Evolutionary conservation across 768 basidiomycete genomes (phyloP).

Genomic region (Lyophyllum decastes): DNA sequence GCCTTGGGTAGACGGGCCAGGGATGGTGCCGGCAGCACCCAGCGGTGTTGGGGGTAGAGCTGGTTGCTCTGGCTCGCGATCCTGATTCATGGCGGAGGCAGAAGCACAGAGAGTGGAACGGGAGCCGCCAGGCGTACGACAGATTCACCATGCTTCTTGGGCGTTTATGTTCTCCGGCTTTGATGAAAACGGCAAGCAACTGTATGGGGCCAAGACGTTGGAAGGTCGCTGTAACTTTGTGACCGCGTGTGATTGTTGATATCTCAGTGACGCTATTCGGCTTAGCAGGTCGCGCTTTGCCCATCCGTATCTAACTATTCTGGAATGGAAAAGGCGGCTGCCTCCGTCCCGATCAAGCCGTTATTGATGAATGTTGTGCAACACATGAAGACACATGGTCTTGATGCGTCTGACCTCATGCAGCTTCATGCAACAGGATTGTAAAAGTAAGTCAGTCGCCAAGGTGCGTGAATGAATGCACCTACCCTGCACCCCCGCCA

Average conservation of each 20-base stretch:
- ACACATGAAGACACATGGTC: neutral
- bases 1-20: neutral
- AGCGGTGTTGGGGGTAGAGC: neutral
- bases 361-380: neutral
- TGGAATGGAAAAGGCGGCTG: neutral
- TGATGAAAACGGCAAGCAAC: neutral
- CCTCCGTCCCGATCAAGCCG: neutral
- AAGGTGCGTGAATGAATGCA: neutral
- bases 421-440: neutral
- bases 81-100: constrained; percentile 8
- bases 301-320: neutral
- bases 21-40: neutral
- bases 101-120: neutral
- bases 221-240: neutral
- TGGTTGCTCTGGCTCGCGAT: constrained; percentile 10
- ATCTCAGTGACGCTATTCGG: constrained; percentile 1
- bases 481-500: too few species aligned
- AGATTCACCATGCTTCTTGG: constrained; percentile 5
- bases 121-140: neutral
- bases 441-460: neutral
- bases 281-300: neutral
- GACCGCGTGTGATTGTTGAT: neutral
- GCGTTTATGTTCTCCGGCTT: constrained; percentile 6
- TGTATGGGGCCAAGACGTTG: neutral
- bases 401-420: neutral